Evolutionary conservation across 305 asterid species (phyloP).

Genomic region (Fraxinus albicans): DNA sequence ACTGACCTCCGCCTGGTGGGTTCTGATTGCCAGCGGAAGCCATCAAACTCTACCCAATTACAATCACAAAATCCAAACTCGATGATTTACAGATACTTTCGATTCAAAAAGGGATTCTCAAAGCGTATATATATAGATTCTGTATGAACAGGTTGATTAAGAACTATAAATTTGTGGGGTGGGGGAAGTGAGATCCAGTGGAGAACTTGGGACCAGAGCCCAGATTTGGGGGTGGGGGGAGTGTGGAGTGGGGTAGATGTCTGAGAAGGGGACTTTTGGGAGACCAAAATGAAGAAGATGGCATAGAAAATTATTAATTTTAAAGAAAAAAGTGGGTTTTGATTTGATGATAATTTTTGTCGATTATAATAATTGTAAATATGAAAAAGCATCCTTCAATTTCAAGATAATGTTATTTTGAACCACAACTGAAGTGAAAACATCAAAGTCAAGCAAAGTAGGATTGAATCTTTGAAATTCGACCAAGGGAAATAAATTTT

Average conservation of each 20-base stretch:
- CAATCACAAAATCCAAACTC: background rate
- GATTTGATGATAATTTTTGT: slow-evolving; percentile 2
- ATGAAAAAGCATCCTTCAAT: slow-evolving; percentile 3
- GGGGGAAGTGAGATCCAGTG: background rate
- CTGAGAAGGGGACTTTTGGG: background rate
- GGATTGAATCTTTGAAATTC: background rate
- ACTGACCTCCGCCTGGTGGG: slow-evolving; percentile 57
- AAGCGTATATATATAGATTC: background rate
- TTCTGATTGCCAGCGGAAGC: slow-evolving; percentile 65
- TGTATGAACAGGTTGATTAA: slow-evolving; percentile 10
- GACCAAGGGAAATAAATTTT: background rate
- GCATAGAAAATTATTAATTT: background rate
- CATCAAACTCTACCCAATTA: slow-evolving; percentile 28
- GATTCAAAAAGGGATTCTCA: background rate
- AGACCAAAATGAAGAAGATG: slow-evolving; percentile 4
- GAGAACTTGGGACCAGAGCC: slow-evolving; percentile 2
- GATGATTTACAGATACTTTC: background rate
- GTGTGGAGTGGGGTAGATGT: background rate
- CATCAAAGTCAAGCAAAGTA: background rate
- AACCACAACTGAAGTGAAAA: background rate
- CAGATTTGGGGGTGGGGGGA: background rate
- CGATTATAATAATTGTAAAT: slow-evolving; percentile 4
- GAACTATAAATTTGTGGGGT: background rate
- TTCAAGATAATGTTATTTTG: background rate
- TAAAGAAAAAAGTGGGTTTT: background rate